Evolutionary conservation across 805 yeast genomes (phyloP).

Genomic region (Grigorovia humatica): DNA sequence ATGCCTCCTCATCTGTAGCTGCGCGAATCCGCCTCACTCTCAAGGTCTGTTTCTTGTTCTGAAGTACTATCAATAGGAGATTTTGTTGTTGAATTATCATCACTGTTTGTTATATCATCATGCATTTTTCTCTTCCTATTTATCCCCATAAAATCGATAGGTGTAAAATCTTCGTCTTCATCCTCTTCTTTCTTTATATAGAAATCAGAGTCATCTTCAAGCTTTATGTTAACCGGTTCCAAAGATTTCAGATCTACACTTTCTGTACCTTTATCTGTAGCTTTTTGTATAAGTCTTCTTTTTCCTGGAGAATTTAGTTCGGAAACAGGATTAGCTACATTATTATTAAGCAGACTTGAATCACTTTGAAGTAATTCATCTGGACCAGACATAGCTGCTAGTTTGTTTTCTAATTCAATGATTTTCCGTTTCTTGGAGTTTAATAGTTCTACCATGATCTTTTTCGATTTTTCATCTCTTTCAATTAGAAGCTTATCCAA

Average conservation of each 20-base stretch:
- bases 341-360: constrained; percentile 11
- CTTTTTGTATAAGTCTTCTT: constrained; percentile 4
- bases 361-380: constrained; percentile 6
- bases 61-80: background rate
- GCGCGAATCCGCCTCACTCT: background rate
- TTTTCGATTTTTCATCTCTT: constrained; percentile 17
- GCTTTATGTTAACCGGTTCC: background rate
- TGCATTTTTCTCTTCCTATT: constrained; percentile 2
- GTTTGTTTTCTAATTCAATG: constrained; percentile 7
- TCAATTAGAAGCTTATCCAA: constrained; percentile 11
- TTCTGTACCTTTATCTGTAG: background rate
- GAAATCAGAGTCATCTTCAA: background rate
- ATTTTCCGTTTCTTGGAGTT: constrained; percentile 23
- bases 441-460: constrained; percentile 13
- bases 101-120: background rate
- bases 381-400: constrained; percentile 3
- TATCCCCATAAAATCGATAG: constrained; percentile 18
- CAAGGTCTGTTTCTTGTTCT: background rate
- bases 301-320: constrained; percentile 20
- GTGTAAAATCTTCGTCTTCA: constrained; percentile 11
- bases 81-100: background rate
- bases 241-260: background rate
- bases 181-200: constrained; percentile 1
- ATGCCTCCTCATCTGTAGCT: background rate
- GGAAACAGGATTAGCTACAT: constrained; percentile 12